Base-by-base conservation (phyloP, 1,284 basidiomycete species). In the Wallemia mellicola region DNA sequence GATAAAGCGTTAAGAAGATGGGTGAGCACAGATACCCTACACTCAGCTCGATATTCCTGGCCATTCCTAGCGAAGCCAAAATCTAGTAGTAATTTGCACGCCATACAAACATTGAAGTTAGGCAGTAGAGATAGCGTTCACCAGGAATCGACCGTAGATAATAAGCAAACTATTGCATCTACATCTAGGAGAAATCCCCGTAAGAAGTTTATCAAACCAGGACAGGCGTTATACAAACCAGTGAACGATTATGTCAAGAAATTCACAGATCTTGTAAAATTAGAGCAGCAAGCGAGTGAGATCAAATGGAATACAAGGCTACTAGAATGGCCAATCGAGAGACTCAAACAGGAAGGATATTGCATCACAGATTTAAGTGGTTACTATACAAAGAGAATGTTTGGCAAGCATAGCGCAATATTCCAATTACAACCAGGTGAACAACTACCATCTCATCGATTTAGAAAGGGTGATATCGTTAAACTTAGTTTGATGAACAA, bases 331-430 rank as follows among this genome's bases (percentile, higher is more conserved):
- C 71, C 77, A 1, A 62, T 79, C 2, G 71, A 75, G 26, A 73
- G 75, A 48, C 70, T 86, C 38, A 69, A 73, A 61, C 69, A 75
- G 25, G 80, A 82, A 65, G 84, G 84, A 0, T 85, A 81, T 66
- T 77, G 78, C 60, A 64, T 86, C 27, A 79, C 77, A 0, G 77
- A 72, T 15, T 68, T 86, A 33, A 73, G 69, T 14, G 81, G 75
- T 0, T 83, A 74, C 65, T 82, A 80, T 80, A 68, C 79, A 26
- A 72, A 78, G 59, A 73, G 72, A n/a, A 75, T 73, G 57, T 77
- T 75, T 66, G 81, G 80, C 1, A 73, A 75, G 59, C 78, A 76
- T 1, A 73, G 80, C 5, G 82, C 79, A 1, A 73, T 73, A 3
- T 83, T 85, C 64, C 65, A 68, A 0, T 65, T 78, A 1, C 78